These are phyloP conservation scores for Murraya koenigii DNA, from an alignment of 345 rosid genomes.

Conservation along the genomic window DNA sequence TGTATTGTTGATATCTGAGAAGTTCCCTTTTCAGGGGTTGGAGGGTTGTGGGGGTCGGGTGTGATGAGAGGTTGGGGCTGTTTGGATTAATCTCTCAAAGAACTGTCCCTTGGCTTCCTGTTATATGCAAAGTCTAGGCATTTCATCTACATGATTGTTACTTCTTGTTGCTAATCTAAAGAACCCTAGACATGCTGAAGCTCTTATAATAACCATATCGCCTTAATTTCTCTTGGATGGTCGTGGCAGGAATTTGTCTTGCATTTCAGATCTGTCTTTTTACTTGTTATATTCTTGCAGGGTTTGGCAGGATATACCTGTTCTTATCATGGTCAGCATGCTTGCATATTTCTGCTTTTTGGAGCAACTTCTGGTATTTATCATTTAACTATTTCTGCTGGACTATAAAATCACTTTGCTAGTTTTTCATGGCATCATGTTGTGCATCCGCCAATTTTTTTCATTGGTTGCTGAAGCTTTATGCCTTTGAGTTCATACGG, in stretches of 20 bases:
- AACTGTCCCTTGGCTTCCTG: neutral
- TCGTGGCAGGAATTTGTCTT: neutral
- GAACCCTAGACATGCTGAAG: neutral
- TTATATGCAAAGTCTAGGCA: neutral
- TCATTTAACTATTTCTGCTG: neutral
- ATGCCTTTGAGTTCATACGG: neutral
- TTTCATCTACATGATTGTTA: neutral
- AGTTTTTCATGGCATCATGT: neutral
- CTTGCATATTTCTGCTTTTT: constrained; percentile 66
- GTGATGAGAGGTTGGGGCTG: neutral
- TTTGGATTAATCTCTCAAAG: neutral
- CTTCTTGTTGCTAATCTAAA: neutral
- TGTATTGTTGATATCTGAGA: neutral
- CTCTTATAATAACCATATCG: neutral
- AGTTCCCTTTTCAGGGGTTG: neutral
- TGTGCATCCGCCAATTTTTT: neutral
- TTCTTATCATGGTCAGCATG: constrained; percentile 69
- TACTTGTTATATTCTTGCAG: constrained; percentile 26
- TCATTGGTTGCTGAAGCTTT: neutral
- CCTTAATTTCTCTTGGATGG: neutral
- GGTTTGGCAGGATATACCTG: constrained; percentile 52
- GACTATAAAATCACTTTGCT: neutral
- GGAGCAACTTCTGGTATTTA: constrained; percentile 55
- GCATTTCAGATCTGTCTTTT: constrained; percentile 3
- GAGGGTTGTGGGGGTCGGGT: too few relatives aligned